Evolutionary conservation across 129 eudicot genomes (phyloP).

Genomic region (Tanacetum coccineum): DNA sequence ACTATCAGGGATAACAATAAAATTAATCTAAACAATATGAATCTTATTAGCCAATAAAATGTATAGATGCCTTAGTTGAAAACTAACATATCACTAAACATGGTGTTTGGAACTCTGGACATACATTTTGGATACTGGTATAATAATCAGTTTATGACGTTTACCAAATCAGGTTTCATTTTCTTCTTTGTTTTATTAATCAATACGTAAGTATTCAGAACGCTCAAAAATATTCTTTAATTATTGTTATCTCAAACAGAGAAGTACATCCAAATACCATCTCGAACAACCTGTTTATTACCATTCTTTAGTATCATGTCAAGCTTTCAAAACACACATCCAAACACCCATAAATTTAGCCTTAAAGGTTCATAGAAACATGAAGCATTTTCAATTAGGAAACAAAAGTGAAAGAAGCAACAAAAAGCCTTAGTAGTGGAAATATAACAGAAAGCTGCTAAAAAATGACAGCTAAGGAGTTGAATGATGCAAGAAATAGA

Average conservation of each 20-base stretch:
- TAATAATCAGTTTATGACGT: neutral
- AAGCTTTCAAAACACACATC: neutral
- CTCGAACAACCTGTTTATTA: too few species aligned
- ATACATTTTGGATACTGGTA: neutral
- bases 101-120: neutral
- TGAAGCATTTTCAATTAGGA: too few species aligned
- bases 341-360: neutral
- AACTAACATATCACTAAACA: neutral
- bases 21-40: too few species aligned
- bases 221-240: too few species aligned
- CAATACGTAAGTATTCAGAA: too few species aligned
- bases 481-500: slow-evolving; percentile 86
- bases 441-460: slow-evolving; percentile 91
- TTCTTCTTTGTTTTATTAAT: too few species aligned
- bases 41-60: too few species aligned
- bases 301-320: neutral
- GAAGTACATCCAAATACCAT: too few species aligned
- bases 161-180: neutral
- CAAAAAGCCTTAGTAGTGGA: slow-evolving; percentile 88
- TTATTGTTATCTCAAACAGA: too few species aligned
- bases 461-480: slow-evolving; percentile 80
- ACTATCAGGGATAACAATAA: too few species aligned
- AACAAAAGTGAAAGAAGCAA: slow-evolving; percentile 85
- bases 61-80: too few species aligned
- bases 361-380: neutral